Conservation (phyloP, 345 rosid species). For the Gossypium sturtianum region DNA sequence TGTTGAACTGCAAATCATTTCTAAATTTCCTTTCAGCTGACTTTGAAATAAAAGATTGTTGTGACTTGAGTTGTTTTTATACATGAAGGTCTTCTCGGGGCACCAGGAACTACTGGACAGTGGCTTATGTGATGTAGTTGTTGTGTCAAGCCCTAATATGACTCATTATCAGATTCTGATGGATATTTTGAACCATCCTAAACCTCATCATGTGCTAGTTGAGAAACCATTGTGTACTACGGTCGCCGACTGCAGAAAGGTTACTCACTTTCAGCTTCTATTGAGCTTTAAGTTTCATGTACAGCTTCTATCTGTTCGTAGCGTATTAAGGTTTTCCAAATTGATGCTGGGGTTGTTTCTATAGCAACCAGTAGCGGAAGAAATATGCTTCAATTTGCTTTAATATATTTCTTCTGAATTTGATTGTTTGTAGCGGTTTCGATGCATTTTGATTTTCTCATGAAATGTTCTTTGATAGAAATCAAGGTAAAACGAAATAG, state of each 20-base stretch:
- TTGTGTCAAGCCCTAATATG: slow-evolving; percentile 93
- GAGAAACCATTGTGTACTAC: slow-evolving; percentile 97
- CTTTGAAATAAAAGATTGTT: not conserved
- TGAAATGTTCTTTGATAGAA: no score
- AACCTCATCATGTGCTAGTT: slow-evolving; percentile 80
- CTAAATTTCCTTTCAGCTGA: not conserved
- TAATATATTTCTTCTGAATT: not conserved
- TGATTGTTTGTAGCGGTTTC: not conserved
- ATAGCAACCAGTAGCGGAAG: not conserved
- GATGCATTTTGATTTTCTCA: not conserved
- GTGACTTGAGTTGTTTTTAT: slow-evolving; percentile 3
- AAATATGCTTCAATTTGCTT: not conserved
- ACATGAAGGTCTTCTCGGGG: slow-evolving; percentile 62
- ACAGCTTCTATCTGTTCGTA: not conserved
- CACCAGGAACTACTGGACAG: slow-evolving; percentile 73
- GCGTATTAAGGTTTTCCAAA: not conserved
- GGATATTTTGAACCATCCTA: slow-evolving; percentile 70
- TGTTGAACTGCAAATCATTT: not conserved
- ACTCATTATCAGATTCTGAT: slow-evolving; percentile 78
- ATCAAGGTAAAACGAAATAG: no score
- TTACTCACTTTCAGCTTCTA: slow-evolving; percentile 6
- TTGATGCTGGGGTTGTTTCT: not conserved
- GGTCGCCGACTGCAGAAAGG: slow-evolving; percentile 79
- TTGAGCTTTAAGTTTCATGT: not conserved
- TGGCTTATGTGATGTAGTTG: slow-evolving; percentile 69